Evolutionary conservation across 371 early-diverging fungal genomes (phyloP), one percentile per base, ranked within the genome.

Genomic region (Fennellomyces sp.): DNA sequence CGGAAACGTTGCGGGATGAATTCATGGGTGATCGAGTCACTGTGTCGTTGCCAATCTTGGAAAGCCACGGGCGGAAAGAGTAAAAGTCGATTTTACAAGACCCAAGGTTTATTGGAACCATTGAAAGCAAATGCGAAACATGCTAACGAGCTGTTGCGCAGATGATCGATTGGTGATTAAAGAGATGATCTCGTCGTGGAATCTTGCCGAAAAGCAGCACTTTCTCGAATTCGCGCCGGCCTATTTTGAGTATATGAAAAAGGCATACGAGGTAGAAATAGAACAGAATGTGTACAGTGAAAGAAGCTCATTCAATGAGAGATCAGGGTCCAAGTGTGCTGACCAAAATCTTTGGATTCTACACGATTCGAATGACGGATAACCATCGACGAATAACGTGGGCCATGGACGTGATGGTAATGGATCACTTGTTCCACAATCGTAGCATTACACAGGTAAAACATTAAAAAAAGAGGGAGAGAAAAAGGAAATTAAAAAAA

Each of bases 281-380:
- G 3, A 15, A 31, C 23, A 13, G 12, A 15, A 17, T 2, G 25
- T 21, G n/a, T 29, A 27, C 21, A 54, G 21, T 29, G 31, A 41
- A 23, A 30, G 26, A 13, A 48, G 15, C 2, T 57, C 72, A 85
- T 45, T 35, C 8, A 29, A 0, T 8, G 8, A 29, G 2, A 38
- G 0, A 8, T n/a, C 68, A 78, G 68, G 74, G 84, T 13, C 94
- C 93, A 0, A 93, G 94, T 0, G 76, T 93, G 2, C 72, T 97
- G 41, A 94, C 93, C 35, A 95, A 95, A 69, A 95, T 97, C 45
- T 92, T 95, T 78, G 97, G 97, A 0, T 88, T 96, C 59, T 96
- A 93, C 61, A 87, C 88, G 4, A 85, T 97, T 39, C 83, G 84
- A 42, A 89, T 87, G 69, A 90, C 86, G 4, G 67, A 73, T 5